Evolutionary conservation across 1,284 basidiomycete genomes (phyloP).

Genomic region (Cryptococcus floricola): DNA sequence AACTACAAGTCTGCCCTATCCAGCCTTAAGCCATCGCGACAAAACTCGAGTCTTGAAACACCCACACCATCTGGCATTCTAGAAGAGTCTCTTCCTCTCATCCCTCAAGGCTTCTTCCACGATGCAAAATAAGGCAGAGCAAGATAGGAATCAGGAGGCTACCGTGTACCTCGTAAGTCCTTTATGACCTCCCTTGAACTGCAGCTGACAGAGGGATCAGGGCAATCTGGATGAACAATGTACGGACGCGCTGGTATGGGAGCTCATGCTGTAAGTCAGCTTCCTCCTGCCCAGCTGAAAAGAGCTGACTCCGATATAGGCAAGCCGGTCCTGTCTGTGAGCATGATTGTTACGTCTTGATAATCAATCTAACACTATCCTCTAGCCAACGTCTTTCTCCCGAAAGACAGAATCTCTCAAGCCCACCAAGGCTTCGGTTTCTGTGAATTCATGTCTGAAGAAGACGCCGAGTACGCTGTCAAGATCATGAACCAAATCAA

Average conservation of each 20-base stretch:
- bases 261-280: slow-evolving; percentile 72
- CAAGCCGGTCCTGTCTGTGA: slow-evolving; percentile 94
- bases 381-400: slow-evolving; percentile 94
- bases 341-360: slow-evolving; percentile 31
- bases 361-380: slow-evolving; percentile 6
- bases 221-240: slow-evolving; percentile 96
- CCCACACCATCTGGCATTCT: too few species aligned
- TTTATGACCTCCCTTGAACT: not conserved
- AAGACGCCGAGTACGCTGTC: slow-evolving; percentile 98
- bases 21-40: too few species aligned
- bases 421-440: slow-evolving; percentile 98
- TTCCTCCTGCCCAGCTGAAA: not conserved
- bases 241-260: slow-evolving; percentile 92
- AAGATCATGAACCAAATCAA: slow-evolving; percentile 99
- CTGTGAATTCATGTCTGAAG: slow-evolving; percentile 96
- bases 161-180: slow-evolving; percentile 82
- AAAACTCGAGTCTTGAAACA: too few species aligned
- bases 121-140: slow-evolving; percentile 59
- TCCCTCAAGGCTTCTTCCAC: too few species aligned
- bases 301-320: slow-evolving; percentile 22
- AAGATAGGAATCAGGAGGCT: slow-evolving; percentile 87
- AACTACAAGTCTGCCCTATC: too few species aligned
- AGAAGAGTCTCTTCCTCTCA: too few species aligned
- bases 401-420: slow-evolving; percentile 98
- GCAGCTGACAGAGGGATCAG: slow-evolving; percentile 49